Conservation (phyloP, 108 stramenopile species). For the Schizochytrium sp. region DNA sequence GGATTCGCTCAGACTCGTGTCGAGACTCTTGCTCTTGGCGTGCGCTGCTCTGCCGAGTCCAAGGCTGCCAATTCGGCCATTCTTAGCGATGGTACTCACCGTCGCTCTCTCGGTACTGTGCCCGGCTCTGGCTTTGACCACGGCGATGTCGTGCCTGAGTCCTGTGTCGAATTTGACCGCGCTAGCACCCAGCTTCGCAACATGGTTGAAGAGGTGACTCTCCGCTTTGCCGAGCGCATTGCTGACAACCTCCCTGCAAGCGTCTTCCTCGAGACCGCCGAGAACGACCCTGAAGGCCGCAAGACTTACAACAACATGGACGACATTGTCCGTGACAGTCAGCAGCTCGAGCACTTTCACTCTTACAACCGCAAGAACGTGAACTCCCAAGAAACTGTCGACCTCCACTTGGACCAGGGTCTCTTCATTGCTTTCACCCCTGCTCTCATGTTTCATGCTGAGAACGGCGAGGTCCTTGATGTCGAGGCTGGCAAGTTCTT, state of each 20-base stretch:
- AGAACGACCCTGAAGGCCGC: background rate
- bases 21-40: background rate
- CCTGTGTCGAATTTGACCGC: background rate
- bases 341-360: conserved; percentile 89
- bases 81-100: background rate
- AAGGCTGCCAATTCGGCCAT: background rate
- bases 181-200: background rate
- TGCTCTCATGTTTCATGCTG: conserved; percentile 68
- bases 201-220: conserved; percentile 5
- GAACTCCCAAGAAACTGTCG: conserved; percentile 61
- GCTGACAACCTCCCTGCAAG: background rate
- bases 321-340: conserved; percentile 77
- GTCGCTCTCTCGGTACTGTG: background rate
- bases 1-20: background rate
- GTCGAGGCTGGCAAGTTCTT: conserved; percentile 69
- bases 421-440: conserved; percentile 84
- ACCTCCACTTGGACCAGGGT: conserved; percentile 84
- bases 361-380: conserved; percentile 69
- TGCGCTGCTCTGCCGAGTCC: background rate
- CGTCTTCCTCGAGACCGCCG: background rate
- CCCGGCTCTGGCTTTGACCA: background rate
- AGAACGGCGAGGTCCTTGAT: background rate
- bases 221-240: background rate
- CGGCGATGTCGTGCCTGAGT: background rate
- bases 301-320: conserved; percentile 62